Evolutionary conservation across 495 filamentous ascomycete species (phyloP), one percentile per base, ranked within the genome.

Genomic region (Penicillium longicatenatum): DNA sequence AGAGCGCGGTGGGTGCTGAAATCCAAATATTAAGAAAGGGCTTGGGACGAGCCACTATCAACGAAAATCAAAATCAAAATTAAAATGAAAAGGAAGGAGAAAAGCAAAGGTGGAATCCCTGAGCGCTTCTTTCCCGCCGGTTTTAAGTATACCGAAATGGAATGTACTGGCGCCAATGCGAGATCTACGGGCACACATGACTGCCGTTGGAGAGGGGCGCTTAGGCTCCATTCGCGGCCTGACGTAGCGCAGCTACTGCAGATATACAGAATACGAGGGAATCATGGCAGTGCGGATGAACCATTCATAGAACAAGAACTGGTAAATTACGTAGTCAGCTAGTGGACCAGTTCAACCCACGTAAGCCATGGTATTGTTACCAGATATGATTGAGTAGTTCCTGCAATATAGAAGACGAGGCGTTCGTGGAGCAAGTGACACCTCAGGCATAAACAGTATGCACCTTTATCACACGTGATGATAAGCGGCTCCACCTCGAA

Each of bases 401-500:
- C 10, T 21, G 24, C 10, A 21, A 21, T 21, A 46, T 46, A 46
- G 10, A 26, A 46, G 44, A 14, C 6, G 8, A 46, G 44, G 37
- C 4, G 37, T n/a, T 39, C 37, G 37, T 39, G 31, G 1, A 9
- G 6, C 10, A 19, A 4, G 33, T 31, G 10, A 10, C 16, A 47
- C 67, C 67, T 67, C 31, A 69, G 66, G 66, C 61, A 39, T 7
- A 2, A n/a, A 4, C 31, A 35, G 31, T 16, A 39, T 41, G 7
- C 6, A 29, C 6, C 16, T 35, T 6, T 79, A 79, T 79, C 76
- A 56, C 76, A 79, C 76, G 76, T 79, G 76, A 72, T 45, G 75
- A 77, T 79, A 79, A 58, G 48, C 47, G 64, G 72, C 57, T 76
- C 75, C 74, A 76, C 74, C 62, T 74, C 75, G 66, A 76, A 79